Percentiles rank a stretch among this genome's conserved stretches.
Evolutionary conservation across 2,329 filamentous ascomycete species (phyloP).

Genomic region (Fusarium illudens): DNA sequence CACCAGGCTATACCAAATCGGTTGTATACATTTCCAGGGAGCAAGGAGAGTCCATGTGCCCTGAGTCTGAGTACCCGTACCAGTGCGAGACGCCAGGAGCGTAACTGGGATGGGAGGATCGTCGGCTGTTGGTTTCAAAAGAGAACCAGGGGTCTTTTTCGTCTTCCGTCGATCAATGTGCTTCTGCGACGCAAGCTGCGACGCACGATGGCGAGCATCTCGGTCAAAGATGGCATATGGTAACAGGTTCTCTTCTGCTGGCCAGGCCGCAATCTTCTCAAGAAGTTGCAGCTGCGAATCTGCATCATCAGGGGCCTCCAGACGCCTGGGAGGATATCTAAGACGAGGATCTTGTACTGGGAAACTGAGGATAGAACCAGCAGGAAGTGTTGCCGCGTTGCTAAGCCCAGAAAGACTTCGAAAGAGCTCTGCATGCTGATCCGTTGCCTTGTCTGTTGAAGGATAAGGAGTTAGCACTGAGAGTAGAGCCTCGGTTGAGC

Average conservation of each 20-base stretch:
- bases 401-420: conserved; percentile 64
- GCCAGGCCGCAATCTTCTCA: conserved; percentile 72
- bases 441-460: conserved; percentile 39
- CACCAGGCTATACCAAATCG: conserved; percentile 87
- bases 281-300: conserved; percentile 57
- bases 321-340: conserved; percentile 73
- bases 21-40: conserved; percentile 88
- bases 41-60: conserved; percentile 85
- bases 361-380: conserved; percentile 76
- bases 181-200: conserved; percentile 76
- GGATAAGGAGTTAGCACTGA: conserved; percentile 69
- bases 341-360: conserved; percentile 81
- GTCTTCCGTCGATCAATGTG: conserved; percentile 80
- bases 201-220: conserved; percentile 69
- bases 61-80: conserved; percentile 59
- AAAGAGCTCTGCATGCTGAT: conserved; percentile 59
- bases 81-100: conserved; percentile 67
- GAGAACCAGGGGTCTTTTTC: conserved; percentile 67
- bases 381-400: conserved; percentile 74
- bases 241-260: conserved; percentile 62
- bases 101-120: conserved; percentile 84
- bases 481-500: conserved; percentile 79
- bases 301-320: conserved; percentile 53
- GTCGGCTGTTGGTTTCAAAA: conserved; percentile 62
- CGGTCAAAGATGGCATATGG: conserved; percentile 73